Evolutionary conservation across 768 basidiomycete species (phyloP), one percentile per base, ranked within the genome.

Genomic region (Strobilomyces echinocephalus): DNA sequence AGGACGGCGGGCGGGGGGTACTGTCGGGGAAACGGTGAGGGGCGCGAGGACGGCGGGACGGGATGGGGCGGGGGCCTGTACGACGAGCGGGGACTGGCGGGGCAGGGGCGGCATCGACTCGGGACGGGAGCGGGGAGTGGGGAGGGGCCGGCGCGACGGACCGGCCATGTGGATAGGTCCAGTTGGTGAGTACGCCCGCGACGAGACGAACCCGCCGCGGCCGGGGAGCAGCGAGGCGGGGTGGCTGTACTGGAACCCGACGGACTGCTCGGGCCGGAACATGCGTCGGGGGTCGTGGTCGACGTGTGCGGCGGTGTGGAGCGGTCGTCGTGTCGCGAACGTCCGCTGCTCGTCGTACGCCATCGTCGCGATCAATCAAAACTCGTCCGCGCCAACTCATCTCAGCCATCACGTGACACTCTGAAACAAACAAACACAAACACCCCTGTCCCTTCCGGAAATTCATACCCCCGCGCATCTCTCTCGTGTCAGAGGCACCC

Each of bases 381-480:
- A 50, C 46, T n/a, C 2, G 20, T 28, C 3, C 28, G 16, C 11
- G 20, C 11, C 42, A 43, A 51, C 43, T 49, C 51, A 50, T 52
- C 52, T 46, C 4, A n/a, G 1, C 16, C 8, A 36, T 59, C 62
- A 57, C 55, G 63, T 65, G 60, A 50, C 9, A 30, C 43, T n/a
- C 1, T 24, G 15, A 24, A 5, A 50, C 30, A 63, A 60, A 65
- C 8, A 63, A 18, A 14, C 20, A 57, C 49, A 64, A 64, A 65
- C 2, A 65, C 47, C 61, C 63, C 45, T 65, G 38, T 60, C 42
- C 93, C 93, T 55, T 80, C 73, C 9, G 93, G 93, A 81, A 82
- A 95, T 63, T 87, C 83, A 65, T 78, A 95, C 64, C 64, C 53
- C 83, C 78, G 67, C 82, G 78, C 84, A 95, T 93, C 74, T 94